Evolutionary conservation across 768 basidiomycete species (phyloP).

Genomic region (Suillus bovinus): DNA sequence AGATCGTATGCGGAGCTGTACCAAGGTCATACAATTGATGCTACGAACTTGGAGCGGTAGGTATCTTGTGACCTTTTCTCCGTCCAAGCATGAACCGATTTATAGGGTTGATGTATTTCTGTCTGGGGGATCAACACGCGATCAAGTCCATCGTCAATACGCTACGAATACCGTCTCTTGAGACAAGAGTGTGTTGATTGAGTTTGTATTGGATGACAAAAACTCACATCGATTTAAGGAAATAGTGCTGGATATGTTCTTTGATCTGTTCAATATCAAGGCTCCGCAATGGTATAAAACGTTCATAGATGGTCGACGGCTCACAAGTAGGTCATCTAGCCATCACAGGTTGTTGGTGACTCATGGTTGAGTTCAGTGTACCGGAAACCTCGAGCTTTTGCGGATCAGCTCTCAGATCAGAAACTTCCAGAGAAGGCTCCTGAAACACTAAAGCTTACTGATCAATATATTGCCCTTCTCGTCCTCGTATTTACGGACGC

Average conservation of each 20-base stretch:
- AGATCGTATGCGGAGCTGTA: conserved; percentile 76
- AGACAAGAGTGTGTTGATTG: conserved; percentile 63
- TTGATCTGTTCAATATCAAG: conserved; percentile 89
- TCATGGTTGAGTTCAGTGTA: conserved; percentile 53
- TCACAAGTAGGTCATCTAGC: conserved; percentile 65
- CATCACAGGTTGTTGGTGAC: conserved; percentile 2
- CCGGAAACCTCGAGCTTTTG: conserved; percentile 49
- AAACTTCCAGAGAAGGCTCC: conserved; percentile 47
- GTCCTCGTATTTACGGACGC: conserved; percentile 83
- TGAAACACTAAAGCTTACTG: conserved; percentile 76
- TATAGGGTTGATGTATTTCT: conserved; percentile 88
- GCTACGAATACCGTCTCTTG: conserved; percentile 83
- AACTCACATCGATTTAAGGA: conserved; percentile 54
- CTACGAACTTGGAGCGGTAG: conserved; percentile 92
- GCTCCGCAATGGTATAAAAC: conserved; percentile 91
- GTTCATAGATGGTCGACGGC: conserved; percentile 83
- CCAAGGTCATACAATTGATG: conserved; percentile 79
- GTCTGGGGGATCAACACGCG: conserved; percentile 84
- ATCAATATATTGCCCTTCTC: conserved; percentile 89
- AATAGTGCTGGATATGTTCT: conserved; percentile 91
- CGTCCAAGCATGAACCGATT: conserved; percentile 10
- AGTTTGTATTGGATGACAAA: neutral
- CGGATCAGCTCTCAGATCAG: conserved; percentile 31
- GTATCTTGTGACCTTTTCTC: conserved; percentile 25
- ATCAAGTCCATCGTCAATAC: conserved; percentile 84